A percentile compares a stretch with the other conserved stretches of the same genome.
These are phyloP conservation scores for Hyaloscypha bicolor DNA, from an alignment of 495 filamentous ascomycete genomes.

Conservation along the genomic window DNA sequence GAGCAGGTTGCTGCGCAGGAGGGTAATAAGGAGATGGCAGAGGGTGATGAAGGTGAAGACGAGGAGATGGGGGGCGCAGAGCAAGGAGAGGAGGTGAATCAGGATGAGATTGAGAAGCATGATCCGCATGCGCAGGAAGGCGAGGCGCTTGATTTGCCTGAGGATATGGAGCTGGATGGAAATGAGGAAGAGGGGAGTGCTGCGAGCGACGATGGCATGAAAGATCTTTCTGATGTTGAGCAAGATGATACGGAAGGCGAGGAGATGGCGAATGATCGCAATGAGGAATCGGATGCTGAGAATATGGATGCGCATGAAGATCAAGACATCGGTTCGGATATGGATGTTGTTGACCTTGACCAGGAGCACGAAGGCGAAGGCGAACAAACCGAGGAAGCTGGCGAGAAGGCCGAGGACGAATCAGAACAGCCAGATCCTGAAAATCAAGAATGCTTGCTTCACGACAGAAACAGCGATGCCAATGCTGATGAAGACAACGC, in stretches of 20 bases:
- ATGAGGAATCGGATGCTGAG: conserved; percentile 38
- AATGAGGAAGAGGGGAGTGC: conserved; percentile 51
- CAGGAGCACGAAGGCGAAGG: conserved; percentile 33
- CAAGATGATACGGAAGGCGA: conserved; percentile 33
- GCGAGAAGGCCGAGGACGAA: conserved; percentile 43
- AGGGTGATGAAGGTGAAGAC: conserved; percentile 54
- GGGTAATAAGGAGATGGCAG: conserved; percentile 54
- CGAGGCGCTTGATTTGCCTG: conserved; percentile 62
- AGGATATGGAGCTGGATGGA: conserved; percentile 72
- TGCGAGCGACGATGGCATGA: conserved; percentile 55
- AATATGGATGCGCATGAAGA: conserved; percentile 41
- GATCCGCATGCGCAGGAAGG: conserved; percentile 68
- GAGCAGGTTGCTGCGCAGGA: conserved; percentile 64
- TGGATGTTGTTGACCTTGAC: conserved; percentile 35
- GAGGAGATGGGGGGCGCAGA: conserved; percentile 57
- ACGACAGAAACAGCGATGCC: conserved; percentile 45
- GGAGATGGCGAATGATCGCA: conserved; percentile 37
- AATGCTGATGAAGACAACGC: conserved; percentile 64
- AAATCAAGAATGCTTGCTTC: conserved; percentile 46
- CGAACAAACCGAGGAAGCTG: conserved; percentile 35
- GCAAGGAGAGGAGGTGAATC: conserved; percentile 75
- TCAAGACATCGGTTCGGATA: conserved; percentile 36
- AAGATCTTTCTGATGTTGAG: conserved; percentile 43
- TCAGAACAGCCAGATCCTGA: conserved; percentile 46
- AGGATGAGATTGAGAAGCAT: conserved; percentile 62